Evolutionary conservation across 805 yeast genomes (phyloP), one percentile per base, ranked within the genome.

Genomic region (Candida jianshihensis): DNA sequence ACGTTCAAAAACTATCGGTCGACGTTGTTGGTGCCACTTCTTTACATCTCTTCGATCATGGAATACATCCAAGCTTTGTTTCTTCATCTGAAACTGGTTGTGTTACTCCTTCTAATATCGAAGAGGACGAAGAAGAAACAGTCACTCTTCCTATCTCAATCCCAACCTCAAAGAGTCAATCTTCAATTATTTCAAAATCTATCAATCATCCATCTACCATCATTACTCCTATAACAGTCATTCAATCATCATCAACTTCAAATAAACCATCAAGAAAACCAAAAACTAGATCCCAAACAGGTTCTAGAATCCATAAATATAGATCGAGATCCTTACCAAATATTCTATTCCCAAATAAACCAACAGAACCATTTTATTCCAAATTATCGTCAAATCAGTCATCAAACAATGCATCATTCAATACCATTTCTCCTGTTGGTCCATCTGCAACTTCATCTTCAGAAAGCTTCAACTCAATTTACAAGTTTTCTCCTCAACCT

Each of bases 251-350:
- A 12, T n/a, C 37, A n/a, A 35, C 37, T 11, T 18, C 40, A 12
- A 8, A 39, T 11, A 16, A 35, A 14, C 11, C 25, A 19, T 37
- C 31, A 40, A 39, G 33, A 33, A 43, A 39, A 26, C 34, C 35
- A 36, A 19, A 31, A 11, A 29, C 24, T 32, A 34, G 18, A n/a
- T 7, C 26, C 5, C 26, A 24, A 24, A 24, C 26, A 14, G 33
- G 10, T 22, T 37, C 29, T 22, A 49, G 43, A 32, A 42, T 52
- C 18, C 49, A 49, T 36, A 53, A 53, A 35, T 45, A 25, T 31
- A 46, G 57, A 42, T 53, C 57, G 12, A 51, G 51, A 36, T 53
- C 57, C 4, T 37, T 53, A 22, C 57, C 57, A 33, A 53, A 53
- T 35, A 46, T 53, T 13, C 14, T 41, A 3, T 49, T 47, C 26